Evolutionary conservation across 495 filamentous ascomycete species (phyloP).

Genomic region (Bacidia rubella): DNA sequence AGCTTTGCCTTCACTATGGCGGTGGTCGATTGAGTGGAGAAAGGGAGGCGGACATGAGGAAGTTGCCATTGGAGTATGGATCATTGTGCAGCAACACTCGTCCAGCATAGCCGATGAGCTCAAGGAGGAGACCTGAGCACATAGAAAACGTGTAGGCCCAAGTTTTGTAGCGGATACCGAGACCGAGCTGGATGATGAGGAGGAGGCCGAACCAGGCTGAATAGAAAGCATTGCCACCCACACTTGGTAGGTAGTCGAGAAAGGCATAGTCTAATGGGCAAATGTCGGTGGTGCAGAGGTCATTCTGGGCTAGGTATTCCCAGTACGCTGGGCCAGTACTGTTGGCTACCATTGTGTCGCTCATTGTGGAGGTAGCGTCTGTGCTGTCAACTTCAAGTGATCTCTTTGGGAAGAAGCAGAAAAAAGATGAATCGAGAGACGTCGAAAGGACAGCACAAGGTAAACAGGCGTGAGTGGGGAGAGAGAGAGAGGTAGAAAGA

Average conservation of each 20-base stretch:
- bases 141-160: conserved; percentile 21
- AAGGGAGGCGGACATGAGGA: neutral
- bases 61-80: conserved; percentile 20
- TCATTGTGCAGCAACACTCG: conserved; percentile 22
- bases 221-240: conserved; percentile 27
- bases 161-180: conserved; percentile 21
- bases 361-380: neutral
- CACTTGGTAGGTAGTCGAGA: conserved; percentile 23
- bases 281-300: conserved; percentile 25
- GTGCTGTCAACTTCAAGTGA: neutral
- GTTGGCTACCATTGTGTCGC: neutral
- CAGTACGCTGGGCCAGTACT: neutral
- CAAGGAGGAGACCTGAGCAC: conserved; percentile 21
- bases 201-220: conserved; percentile 22
- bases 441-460: neutral
- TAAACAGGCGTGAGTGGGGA: no score
- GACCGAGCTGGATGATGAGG: conserved; percentile 17
- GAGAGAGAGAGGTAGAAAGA: no score
- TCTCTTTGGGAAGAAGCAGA: neutral
- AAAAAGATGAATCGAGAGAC: neutral
- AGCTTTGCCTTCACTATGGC: neutral
- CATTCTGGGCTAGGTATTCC: neutral
- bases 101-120: conserved; percentile 26
- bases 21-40: no score
- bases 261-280: conserved; percentile 26